These are phyloP conservation scores for Floccularia luteovirens DNA, from an alignment of 768 basidiomycete species.

Conservation along the genomic window DNA sequence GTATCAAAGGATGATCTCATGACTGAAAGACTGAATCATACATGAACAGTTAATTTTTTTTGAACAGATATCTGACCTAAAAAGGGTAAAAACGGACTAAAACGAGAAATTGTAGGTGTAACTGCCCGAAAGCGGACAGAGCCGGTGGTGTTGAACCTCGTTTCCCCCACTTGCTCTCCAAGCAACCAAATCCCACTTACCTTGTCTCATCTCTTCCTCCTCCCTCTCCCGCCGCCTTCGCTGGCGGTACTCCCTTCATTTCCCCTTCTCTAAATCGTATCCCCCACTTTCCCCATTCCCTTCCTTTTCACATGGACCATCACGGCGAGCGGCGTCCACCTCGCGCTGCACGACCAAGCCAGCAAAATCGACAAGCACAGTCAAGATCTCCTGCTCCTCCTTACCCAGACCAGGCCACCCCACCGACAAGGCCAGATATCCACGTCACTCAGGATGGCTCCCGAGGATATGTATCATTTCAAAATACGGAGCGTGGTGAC, in stretches of 20 bases:
- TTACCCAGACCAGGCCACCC: slow-evolving; percentile 22
- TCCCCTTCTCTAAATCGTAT: not conserved
- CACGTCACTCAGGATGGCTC: slow-evolving; percentile 24
- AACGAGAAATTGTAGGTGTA: too few relatives aligned
- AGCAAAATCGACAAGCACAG: slow-evolving; percentile 27
- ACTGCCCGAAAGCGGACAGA: too few relatives aligned
- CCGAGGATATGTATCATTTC: slow-evolving; percentile 60
- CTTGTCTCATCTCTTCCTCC: slow-evolving; percentile 6
- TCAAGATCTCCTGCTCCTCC: slow-evolving; percentile 28
- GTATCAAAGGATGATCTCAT: too few relatives aligned
- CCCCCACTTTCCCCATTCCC: slow-evolving; percentile 5
- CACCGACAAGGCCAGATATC: slow-evolving; percentile 20
- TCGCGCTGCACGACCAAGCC: slow-evolving; percentile 41
- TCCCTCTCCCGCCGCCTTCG: slow-evolving; percentile 8
- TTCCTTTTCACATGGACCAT: slow-evolving; percentile 24
- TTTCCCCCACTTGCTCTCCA: slow-evolving; percentile 4
- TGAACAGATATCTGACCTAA: too few relatives aligned
- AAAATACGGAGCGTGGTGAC: slow-evolving; percentile 63
- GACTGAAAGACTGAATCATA: too few relatives aligned
- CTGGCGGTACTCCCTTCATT: slow-evolving; percentile 6
- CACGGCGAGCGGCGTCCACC: slow-evolving; percentile 45
- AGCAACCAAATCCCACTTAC: slow-evolving; percentile 1
- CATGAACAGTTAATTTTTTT: too few relatives aligned
- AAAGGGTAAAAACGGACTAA: too few relatives aligned
- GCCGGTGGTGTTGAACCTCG: slow-evolving; percentile 5